These are phyloP conservation scores for Candida stauntonica DNA, from an alignment of 805 yeast species.

Conservation along the genomic window DNA sequence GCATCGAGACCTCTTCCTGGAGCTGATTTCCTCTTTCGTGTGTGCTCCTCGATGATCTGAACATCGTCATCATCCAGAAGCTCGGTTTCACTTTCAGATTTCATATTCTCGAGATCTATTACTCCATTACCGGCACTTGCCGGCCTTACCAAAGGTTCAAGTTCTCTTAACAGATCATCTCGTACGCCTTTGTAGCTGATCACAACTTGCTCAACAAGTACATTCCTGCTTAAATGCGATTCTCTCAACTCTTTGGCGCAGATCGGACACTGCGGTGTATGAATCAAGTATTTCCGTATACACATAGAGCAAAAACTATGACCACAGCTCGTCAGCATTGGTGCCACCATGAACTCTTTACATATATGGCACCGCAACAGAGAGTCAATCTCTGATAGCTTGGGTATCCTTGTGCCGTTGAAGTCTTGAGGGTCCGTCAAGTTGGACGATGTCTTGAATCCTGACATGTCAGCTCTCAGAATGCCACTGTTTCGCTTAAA, in stretches of 20 bases:
- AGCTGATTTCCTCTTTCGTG: slow-evolving; percentile 20
- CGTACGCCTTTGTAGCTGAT: slow-evolving; percentile 45
- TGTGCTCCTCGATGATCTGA: slow-evolving; percentile 26
- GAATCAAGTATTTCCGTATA: slow-evolving; percentile 65
- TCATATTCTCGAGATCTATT: slow-evolving; percentile 23
- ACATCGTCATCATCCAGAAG: slow-evolving; percentile 24
- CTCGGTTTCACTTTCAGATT: slow-evolving; percentile 10
- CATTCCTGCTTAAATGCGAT: slow-evolving; percentile 61
- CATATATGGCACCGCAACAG: slow-evolving; percentile 82
- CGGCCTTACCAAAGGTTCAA: background rate
- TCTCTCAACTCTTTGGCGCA: slow-evolving; percentile 71
- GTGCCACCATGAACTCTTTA: slow-evolving; percentile 74
- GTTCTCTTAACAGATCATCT: slow-evolving; percentile 30
- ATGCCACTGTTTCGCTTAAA: background rate
- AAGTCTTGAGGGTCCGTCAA: slow-evolving; percentile 75
- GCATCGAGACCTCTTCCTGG: slow-evolving; percentile 15
- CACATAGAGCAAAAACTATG: slow-evolving; percentile 90
- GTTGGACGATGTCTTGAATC: slow-evolving; percentile 5
- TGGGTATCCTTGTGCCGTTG: slow-evolving; percentile 49
- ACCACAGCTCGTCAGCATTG: slow-evolving; percentile 79
- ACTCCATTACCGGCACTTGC: too few relatives aligned
- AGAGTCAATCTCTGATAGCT: slow-evolving; percentile 58
- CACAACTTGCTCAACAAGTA: slow-evolving; percentile 67
- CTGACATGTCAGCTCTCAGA: background rate
- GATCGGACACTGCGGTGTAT: slow-evolving; percentile 65